phyloP scores from a whole-genome alignment of 2,329 filamentous ascomycete species.

The Cytospora piceae region DNA sequence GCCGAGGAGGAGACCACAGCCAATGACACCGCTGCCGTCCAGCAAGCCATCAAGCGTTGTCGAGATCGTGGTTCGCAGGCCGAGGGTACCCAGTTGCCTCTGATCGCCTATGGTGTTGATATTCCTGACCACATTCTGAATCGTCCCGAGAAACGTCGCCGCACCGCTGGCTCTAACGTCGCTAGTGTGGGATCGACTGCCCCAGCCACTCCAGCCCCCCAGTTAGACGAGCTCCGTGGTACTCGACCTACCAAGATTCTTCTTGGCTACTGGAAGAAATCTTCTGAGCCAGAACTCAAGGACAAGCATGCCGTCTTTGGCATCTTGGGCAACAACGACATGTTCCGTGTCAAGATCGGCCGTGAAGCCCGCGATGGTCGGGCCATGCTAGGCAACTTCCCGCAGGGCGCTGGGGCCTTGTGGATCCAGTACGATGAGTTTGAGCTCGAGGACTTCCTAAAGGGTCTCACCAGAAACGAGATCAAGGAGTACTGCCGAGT shows the following conservation, averaged over 20 bases:
- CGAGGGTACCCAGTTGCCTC: constrained; percentile 47
- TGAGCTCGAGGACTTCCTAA: constrained; percentile 59
- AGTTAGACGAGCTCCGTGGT: constrained; percentile 50
- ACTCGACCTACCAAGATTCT: constrained; percentile 61
- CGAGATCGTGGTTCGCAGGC: constrained; percentile 45
- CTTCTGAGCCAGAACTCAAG: constrained; percentile 48
- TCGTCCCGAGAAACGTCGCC: constrained; percentile 53
- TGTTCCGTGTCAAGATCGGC: constrained; percentile 66
- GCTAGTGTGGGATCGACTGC: constrained; percentile 4
- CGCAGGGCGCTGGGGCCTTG: constrained; percentile 60
- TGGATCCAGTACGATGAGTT: constrained; percentile 69
- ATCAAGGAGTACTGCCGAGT: constrained; percentile 68
- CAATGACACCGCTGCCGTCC: constrained; percentile 49
- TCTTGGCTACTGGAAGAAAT: constrained; percentile 63
- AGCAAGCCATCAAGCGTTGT: constrained; percentile 51
- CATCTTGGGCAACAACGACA: constrained; percentile 64
- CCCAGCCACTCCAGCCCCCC: constrained; percentile 3
- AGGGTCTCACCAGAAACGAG: constrained; percentile 54
- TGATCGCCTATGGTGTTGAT: constrained; percentile 55
- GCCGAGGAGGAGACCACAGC: constrained; percentile 44
- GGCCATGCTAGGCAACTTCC: constrained; percentile 62
- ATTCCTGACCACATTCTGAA: constrained; percentile 49
- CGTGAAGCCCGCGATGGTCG: constrained; percentile 64
- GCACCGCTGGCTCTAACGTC: constrained; percentile 39
- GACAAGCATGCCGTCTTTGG: constrained; percentile 67